Evolutionary conservation across 257 asterid species (phyloP).

Genomic region (Solanum okadae): DNA sequence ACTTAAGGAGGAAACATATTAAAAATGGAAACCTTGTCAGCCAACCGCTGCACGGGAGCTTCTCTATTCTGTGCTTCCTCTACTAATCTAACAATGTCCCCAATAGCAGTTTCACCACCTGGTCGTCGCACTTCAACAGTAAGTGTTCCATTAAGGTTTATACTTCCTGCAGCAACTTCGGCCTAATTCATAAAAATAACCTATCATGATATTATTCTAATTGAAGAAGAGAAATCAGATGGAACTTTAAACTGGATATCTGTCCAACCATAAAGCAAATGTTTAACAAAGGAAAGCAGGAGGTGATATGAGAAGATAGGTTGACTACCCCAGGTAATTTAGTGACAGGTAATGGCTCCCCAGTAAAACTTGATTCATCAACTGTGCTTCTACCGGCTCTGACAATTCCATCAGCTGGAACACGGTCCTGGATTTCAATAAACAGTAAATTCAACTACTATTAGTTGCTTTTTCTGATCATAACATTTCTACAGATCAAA

Average conservation of each 20-base stretch:
- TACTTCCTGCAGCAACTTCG: conserved; percentile 94
- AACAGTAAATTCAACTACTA: conserved; percentile 1
- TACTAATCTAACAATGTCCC: conserved; percentile 93
- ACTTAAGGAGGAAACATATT: neutral
- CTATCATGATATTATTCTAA: conserved; percentile 4
- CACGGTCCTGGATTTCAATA: conserved; percentile 65
- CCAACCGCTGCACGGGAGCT: conserved; percentile 96
- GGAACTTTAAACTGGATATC: neutral
- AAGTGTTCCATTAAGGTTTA: conserved; percentile 86
- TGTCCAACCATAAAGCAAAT: neutral
- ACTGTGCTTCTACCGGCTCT: conserved; percentile 89
- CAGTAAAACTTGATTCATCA: conserved; percentile 96
- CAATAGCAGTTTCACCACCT: conserved; percentile 96
- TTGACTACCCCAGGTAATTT: conserved; percentile 95
- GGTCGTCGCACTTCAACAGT: conserved; percentile 89
- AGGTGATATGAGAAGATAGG: neutral
- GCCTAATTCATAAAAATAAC: conserved; percentile 43
- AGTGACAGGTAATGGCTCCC: conserved; percentile 93
- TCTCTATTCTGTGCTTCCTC: conserved; percentile 98
- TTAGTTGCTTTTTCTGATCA: neutral
- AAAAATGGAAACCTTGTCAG: conserved; percentile 67
- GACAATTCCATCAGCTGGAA: conserved; percentile 98
- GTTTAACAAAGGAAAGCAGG: neutral
- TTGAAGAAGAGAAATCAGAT: conserved; percentile 5
- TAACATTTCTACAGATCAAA: neutral